Conservation (phyloP, 345 rosid species). For the Populus nigra region DNA sequence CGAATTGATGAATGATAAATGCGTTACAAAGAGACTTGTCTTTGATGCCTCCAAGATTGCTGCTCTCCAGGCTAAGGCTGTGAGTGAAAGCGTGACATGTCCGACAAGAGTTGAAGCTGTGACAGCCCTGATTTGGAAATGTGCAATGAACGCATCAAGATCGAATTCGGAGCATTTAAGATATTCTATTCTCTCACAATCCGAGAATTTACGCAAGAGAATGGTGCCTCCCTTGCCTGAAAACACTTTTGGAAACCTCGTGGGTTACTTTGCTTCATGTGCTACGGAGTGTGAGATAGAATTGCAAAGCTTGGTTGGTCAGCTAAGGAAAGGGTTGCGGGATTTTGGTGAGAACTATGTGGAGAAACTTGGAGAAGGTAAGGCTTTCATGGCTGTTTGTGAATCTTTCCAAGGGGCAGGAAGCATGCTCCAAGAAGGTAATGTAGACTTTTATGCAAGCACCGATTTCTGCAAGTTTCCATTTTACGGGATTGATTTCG, state of each 20-base stretch:
- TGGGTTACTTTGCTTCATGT: slow-evolving; percentile 2
- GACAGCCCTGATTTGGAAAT: slow-evolving; percentile 26
- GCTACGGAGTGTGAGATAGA: slow-evolving; percentile 16
- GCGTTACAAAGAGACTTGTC: slow-evolving; percentile 16
- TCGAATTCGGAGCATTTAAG: not conserved
- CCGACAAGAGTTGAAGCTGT: slow-evolving; percentile 27
- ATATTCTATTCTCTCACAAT: slow-evolving; percentile 11
- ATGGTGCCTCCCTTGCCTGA: slow-evolving; percentile 7
- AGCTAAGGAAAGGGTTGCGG: slow-evolving; percentile 17
- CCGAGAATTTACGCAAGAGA: slow-evolving; percentile 9
- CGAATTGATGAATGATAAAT: not conserved
- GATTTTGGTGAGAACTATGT: slow-evolving; percentile 5
- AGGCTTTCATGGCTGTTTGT: not conserved
- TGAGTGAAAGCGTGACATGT: slow-evolving; percentile 1
- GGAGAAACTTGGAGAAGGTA: slow-evolving; percentile 8
- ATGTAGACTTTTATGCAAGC: slow-evolving; percentile 20
- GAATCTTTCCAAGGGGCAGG: slow-evolving; percentile 10
- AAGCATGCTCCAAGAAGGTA: not conserved
- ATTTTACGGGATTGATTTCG: slow-evolving; percentile 34
- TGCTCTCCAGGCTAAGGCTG: slow-evolving; percentile 13
- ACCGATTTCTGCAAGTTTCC: slow-evolving; percentile 22
- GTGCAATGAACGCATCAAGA: slow-evolving; percentile 17
- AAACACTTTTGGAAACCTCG: slow-evolving; percentile 13
- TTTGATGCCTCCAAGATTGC: slow-evolving; percentile 4
- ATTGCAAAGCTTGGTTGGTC: slow-evolving; percentile 22